Conservation (phyloP, 768 basidiomycete species). For the Boletales sp. region DNA sequence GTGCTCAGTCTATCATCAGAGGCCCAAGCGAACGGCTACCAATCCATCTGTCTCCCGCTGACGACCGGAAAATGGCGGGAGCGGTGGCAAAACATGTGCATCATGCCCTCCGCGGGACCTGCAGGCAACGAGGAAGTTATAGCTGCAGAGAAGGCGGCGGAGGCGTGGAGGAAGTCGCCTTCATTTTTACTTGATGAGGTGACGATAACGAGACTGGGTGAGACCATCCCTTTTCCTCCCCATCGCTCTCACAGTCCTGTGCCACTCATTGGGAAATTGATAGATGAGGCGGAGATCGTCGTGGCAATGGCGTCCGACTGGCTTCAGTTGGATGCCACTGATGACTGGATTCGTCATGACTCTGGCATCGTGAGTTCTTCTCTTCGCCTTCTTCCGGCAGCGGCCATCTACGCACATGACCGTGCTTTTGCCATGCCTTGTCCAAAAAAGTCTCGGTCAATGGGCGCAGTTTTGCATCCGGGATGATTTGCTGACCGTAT, state of each 20-base stretch:
- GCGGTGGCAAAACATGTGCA: conserved; percentile 88
- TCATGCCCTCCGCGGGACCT: conserved; percentile 47
- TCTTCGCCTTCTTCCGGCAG: conserved; percentile 5
- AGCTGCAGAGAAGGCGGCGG: conserved; percentile 61
- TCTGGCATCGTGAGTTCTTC: conserved; percentile 79
- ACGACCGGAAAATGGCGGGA: conserved; percentile 83
- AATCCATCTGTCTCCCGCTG: conserved; percentile 77
- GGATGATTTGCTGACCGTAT: conserved; percentile 11
- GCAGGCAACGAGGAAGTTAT: conserved; percentile 37
- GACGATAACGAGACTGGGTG: conserved; percentile 78
- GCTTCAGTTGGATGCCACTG: conserved; percentile 89
- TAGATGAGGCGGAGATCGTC: conserved; percentile 73
- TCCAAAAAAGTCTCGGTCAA: conserved; percentile 14
- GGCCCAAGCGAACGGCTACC: conserved; percentile 66
- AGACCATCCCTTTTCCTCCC: conserved; percentile 22
- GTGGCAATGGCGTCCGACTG: conserved; percentile 86
- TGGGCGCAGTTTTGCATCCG: conserved; percentile 14
- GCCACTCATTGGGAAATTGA: conserved; percentile 13
- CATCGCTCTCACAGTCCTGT: conserved; percentile 11
- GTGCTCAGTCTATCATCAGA: conserved; percentile 49
- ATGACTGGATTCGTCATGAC: conserved; percentile 94
- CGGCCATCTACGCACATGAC: conserved; percentile 4
- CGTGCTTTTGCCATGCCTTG: conserved; percentile 12
- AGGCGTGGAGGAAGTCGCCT: conserved; percentile 83
- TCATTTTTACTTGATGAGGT: conserved; percentile 81